These are phyloP conservation scores for Phytopythium vexans DNA, from an alignment of 352 stramenopile genomes.

Conservation along the genomic window DNA sequence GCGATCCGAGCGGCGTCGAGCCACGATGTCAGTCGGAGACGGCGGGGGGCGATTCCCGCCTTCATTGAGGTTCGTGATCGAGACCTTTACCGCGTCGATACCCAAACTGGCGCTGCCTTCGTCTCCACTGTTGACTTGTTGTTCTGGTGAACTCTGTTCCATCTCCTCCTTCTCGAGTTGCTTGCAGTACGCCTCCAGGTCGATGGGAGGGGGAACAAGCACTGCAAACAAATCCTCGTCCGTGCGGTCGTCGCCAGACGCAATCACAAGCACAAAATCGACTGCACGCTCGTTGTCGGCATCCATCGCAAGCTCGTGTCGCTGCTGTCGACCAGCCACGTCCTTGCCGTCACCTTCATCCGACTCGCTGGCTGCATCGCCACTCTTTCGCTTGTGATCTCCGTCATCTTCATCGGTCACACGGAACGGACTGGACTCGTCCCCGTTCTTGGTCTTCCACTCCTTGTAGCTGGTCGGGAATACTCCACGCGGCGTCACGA, in stretches of 20 bases:
- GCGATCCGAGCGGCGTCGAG: constrained; percentile 11
- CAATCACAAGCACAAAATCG: constrained; percentile 84
- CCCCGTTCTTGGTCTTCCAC: constrained; percentile 7
- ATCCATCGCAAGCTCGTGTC: constrained; percentile 13
- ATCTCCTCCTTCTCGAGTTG: constrained; percentile 74
- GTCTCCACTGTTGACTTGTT: neutral
- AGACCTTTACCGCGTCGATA: too few species aligned
- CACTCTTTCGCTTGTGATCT: neutral
- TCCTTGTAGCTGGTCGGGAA: constrained; percentile 16
- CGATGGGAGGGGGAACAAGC: constrained; percentile 74
- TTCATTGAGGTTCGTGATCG: constrained; percentile 2
- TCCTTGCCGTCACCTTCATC: constrained; percentile 10
- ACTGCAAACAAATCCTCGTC: constrained; percentile 84
- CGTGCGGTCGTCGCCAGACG: constrained; percentile 74
- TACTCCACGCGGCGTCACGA: constrained; percentile 35
- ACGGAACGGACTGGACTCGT: constrained; percentile 1
- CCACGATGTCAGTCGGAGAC: constrained; percentile 24
- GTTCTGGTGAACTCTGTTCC: constrained; percentile 7
- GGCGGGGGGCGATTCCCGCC: neutral
- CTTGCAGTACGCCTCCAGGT: constrained; percentile 74
- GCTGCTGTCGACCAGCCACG: neutral
- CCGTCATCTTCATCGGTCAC: constrained; percentile 2
- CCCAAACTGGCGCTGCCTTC: too few species aligned
- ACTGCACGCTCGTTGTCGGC: constrained; percentile 37
- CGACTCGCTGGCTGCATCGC: constrained; percentile 9